These are phyloP conservation scores for Biancaea sappan DNA, from an alignment of 306 rosid genomes.

Conservation along the genomic window DNA sequence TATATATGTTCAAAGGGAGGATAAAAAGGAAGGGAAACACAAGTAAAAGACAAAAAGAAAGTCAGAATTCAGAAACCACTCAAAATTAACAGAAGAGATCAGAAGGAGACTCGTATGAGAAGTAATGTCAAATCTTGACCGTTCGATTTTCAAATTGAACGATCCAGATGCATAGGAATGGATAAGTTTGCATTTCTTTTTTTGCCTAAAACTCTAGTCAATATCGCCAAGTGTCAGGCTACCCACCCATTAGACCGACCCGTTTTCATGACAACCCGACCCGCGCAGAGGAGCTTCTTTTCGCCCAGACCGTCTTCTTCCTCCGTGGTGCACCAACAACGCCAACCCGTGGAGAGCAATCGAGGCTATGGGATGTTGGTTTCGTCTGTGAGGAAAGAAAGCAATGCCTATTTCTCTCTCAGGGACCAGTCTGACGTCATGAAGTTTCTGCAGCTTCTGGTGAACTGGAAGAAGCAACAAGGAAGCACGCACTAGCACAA, in stretches of 20 bases:
- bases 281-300: too few species aligned
- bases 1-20: neutral
- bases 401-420: constrained; percentile 80
- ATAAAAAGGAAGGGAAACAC: neutral
- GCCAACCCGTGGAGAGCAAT: constrained; percentile 53
- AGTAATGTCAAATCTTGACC: too few species aligned
- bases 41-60: constrained; percentile 15
- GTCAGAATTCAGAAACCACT: neutral
- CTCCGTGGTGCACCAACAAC: too few species aligned
- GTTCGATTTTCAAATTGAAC: too few species aligned
- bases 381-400: constrained; percentile 73
- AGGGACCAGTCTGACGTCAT: constrained; percentile 76
- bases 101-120: constrained; percentile 1
- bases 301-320: too few species aligned
- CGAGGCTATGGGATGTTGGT: constrained; percentile 85
- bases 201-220: too few species aligned
- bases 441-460: constrained; percentile 78
- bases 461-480: constrained; percentile 58
- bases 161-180: too few species aligned
- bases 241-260: too few species aligned
- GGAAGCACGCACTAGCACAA: too few species aligned
- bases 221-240: too few species aligned
- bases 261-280: too few species aligned
- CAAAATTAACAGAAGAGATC: neutral
- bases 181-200: too few species aligned